Evolutionary conservation across 768 basidiomycete genomes (phyloP).

Genomic region (Grammothele lineata): DNA sequence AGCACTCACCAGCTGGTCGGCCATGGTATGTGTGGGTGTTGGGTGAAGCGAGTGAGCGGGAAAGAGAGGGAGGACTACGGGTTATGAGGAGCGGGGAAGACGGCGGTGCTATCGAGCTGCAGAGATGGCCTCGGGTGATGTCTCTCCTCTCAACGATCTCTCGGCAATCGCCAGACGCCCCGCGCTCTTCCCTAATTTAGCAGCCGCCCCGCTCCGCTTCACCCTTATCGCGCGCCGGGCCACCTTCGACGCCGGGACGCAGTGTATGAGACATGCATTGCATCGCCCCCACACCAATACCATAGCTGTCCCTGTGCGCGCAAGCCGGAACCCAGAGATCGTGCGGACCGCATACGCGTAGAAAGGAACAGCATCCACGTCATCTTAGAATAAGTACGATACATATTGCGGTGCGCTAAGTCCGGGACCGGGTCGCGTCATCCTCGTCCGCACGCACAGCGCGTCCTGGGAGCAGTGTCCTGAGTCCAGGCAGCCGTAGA

Average conservation of each 20-base stretch:
- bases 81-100: constrained; percentile 16
- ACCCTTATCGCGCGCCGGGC: constrained; percentile 4
- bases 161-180: constrained; percentile 26
- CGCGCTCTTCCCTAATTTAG: neutral
- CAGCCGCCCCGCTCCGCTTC: constrained; percentile 7
- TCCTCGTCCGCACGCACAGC: no score
- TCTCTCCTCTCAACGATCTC: constrained; percentile 19
- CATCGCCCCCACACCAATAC: neutral
- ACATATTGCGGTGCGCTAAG: neutral
- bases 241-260: neutral
- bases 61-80: constrained; percentile 1
- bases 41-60: constrained; percentile 5
- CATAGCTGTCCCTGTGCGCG: no score
- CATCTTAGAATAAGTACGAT: neutral
- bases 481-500: no score
- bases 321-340: no score
- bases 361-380: no score
- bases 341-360: no score
- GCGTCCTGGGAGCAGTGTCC: no score
- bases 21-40: constrained; percentile 32
- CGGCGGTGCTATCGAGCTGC: constrained; percentile 8
- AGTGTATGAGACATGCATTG: neutral
- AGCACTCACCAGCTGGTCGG: constrained; percentile 48
- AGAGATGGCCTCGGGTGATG: no score
- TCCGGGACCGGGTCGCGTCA: no score